Base-by-base conservation (phyloP, 352 stramenopile genomes). In the Phytophthora quininea region DNA sequence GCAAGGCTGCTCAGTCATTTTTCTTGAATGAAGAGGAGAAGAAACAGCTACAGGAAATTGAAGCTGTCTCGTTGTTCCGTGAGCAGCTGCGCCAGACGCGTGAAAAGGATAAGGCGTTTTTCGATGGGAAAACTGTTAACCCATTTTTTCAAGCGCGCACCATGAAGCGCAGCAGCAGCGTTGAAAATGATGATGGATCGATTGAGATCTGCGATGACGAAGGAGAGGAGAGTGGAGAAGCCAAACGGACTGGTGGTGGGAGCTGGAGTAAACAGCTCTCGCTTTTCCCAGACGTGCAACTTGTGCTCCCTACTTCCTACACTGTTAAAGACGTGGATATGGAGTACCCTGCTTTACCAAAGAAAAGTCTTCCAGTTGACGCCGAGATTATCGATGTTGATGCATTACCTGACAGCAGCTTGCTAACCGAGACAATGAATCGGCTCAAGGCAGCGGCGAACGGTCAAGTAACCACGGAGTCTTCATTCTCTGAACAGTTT, bases 31-130 rank as follows among this genome's bases (percentile, higher is more conserved):
- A 90, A 30, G 62, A 82, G 46, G 74, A 89, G 56, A 85, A 82
- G 62, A 90, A 90, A 45, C 77, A 92, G 40, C 54, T 90, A 0
- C 80, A 91, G 43, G 84, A 90, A 58, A 88, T 91, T 56, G 82
- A 93, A 35, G 79, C 86, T 2, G 66, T 92, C 35, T 79, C 74
- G 6, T 64, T 72, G 5, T 82, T 93, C 38, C 84, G 83, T 11
- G 84, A 91, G 42, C 74, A 93, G 38, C 62, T 92, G 45, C 76
- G 80, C 2, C 70, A 85, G 57, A 80, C 81, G 24, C 83, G 86
- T 4, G 86, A 93, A 52, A 86, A 87, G 15, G 86, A 93, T 61
- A 58, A 84, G 15, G 82, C 73, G 27, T 93, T 92, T 55, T 93
- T 91, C 45, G 76, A 67, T n/a, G 80, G 78, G 9, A 81, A 81